Percentiles rank a stretch among this genome's conserved stretches.
phyloP scores from a whole-genome alignment of 2,329 filamentous ascomycete species.

The Colletotrichum spinosum region DNA sequence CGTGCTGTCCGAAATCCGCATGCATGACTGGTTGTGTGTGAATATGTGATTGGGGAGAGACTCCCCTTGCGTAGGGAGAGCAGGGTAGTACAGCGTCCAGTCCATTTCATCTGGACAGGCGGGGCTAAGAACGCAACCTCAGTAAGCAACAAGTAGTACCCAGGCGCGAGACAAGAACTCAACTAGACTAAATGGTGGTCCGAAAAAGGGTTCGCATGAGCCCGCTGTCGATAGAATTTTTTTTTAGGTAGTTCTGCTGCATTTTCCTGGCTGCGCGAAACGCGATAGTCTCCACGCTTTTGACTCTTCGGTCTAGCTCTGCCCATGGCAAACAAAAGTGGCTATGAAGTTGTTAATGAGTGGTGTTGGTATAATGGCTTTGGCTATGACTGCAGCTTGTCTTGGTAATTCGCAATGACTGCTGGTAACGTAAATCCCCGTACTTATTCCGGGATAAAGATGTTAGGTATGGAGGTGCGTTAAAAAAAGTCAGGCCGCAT shows the following conservation, averaged over 20 bases:
- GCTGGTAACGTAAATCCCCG: too few species aligned
- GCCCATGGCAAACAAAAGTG: slow-evolving; percentile 47
- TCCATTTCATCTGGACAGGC: slow-evolving; percentile 86
- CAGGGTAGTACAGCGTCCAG: slow-evolving; percentile 87
- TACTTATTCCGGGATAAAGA: too few species aligned
- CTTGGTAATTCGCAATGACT: too few species aligned
- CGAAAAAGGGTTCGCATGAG: slow-evolving; percentile 98
- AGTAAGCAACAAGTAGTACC: not conserved
- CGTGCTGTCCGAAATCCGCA: slow-evolving; percentile 30
- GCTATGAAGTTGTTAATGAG: too few species aligned
- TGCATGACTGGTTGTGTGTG: not conserved
- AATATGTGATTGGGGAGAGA: not conserved
- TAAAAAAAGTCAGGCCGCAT: too few species aligned
- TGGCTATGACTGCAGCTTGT: too few species aligned
- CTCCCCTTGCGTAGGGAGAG: slow-evolving; percentile 64
- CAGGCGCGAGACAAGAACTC: slow-evolving; percentile 31
- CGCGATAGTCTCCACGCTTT: slow-evolving; percentile 75
- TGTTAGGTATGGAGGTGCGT: too few species aligned
- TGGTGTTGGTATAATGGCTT: too few species aligned
- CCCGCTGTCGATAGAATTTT: slow-evolving; percentile 95
- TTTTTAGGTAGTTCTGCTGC: slow-evolving; percentile 83
- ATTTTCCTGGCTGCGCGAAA: slow-evolving; percentile 62
- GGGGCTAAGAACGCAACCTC: slow-evolving; percentile 67
- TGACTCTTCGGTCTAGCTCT: slow-evolving; percentile 67
- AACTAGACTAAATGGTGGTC: slow-evolving; percentile 92